Conservation (phyloP, 1,139 yeast species). For the Maudiozyma humilis region DNA sequence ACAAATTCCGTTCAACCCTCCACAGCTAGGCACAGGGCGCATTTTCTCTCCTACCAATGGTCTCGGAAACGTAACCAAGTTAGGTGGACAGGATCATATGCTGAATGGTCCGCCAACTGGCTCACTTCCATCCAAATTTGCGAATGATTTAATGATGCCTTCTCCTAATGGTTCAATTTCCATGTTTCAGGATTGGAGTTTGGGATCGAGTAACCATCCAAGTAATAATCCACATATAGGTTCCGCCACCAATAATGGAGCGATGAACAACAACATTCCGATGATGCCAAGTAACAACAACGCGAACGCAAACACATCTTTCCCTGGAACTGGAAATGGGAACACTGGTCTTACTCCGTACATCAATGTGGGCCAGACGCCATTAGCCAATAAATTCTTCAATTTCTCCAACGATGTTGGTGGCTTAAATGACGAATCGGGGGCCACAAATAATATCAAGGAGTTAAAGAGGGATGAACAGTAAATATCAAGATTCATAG, state of each 20-base stretch:
- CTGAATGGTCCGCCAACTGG: conserved; percentile 21
- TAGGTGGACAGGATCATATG: neutral
- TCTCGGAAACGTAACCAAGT: neutral
- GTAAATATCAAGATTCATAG: neutral
- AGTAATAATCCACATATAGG: neutral
- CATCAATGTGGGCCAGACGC: conserved; percentile 25
- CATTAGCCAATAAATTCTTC: conserved; percentile 24
- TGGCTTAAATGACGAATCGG: conserved; percentile 4
- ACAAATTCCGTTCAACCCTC: conserved; percentile 6
- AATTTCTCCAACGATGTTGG: conserved; percentile 19
- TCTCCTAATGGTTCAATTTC: conserved; percentile 27
- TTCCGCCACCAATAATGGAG: conserved; percentile 5
- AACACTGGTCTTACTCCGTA: conserved; percentile 30
- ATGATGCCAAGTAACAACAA: conserved; percentile 2
- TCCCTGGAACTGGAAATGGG: conserved; percentile 14
- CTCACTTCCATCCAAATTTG: conserved; percentile 28
- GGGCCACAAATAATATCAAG: conserved; percentile 2
- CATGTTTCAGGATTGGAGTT: conserved; percentile 31
- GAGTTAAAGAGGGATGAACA: neutral
- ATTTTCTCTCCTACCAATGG: conserved; percentile 2
- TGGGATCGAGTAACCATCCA: conserved; percentile 11
- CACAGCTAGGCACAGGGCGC: neutral
- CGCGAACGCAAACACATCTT: neutral
- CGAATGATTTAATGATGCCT: conserved; percentile 28
- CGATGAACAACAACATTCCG: conserved; percentile 1